Evolutionary conservation across 164 flowering plant species (phyloP), one percentile per base, ranked within the genome.

Genomic region (Kalanchoe fedtschenkoi): DNA sequence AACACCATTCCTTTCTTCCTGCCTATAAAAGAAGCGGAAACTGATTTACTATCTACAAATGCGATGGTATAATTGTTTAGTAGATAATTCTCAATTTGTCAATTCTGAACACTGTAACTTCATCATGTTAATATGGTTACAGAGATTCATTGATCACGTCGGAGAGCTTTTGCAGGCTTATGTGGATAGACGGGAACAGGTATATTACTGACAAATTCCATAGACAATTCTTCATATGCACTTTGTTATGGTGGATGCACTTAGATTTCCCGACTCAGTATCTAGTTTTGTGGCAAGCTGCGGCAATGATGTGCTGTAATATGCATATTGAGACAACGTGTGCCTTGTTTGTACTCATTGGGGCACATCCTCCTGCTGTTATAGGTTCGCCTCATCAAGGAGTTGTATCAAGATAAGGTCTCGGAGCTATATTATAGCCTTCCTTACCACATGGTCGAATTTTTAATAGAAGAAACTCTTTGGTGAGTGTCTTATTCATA

Each of bases 111-210:
- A 56, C 19, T 8, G 29, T 62, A 28, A 65, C 21, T 35, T 51
- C 57, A 11, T 51, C 57, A 11, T 58, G 34, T 29, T 37, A 24
- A 8, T 70, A 46, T 75, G 30, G 22, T 74, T 68, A 35, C 95
- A 95, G 99, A 91, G 80, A 79, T 95, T 95, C 74, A 91, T 95
- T 41, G 99, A 95, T 74, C 77, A 83, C 53, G 71, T 91, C 61
- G 99, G 96, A 73, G 97, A 91, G 58, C 82, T 91, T 64, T 65
- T 95, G 77, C 97, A 87, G 72, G 84, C 96, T 38, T 95, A 83
- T 76, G 96, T 95, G 63, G 99, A 95, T 67, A 78, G 99, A 68
- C 73, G 96, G 51, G 97, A 95, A 63, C 99, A 95, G 99, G 99
- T 91, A 80, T 57, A n/a, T 21, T 66, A 21, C 34, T 17, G 37